These are phyloP conservation scores for Sonneratia caseolaris DNA, from an alignment of 345 rosid species.

Conservation along the genomic window DNA sequence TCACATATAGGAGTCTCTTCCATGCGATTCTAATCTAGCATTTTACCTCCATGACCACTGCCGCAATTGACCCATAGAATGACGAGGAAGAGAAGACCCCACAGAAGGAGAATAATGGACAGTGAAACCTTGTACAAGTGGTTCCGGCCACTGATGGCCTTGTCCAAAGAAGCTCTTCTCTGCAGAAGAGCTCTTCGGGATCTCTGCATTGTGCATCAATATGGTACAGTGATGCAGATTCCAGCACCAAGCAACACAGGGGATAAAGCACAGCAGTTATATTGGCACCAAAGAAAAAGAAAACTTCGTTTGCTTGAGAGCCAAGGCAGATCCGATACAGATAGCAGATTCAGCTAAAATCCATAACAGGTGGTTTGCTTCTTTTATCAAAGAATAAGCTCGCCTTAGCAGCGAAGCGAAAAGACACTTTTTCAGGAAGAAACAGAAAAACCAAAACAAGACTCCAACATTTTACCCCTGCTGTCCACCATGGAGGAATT, in stretches of 20 bases:
- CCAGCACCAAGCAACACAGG: background rate
- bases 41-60: constrained; percentile 48
- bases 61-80: constrained; percentile 59
- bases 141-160: constrained; percentile 24
- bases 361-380: background rate
- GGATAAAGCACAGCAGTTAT: background rate
- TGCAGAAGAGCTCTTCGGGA: constrained; percentile 68
- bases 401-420: background rate
- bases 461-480: background rate
- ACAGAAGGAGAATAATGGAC: constrained; percentile 54
- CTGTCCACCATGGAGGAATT: background rate
- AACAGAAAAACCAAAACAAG: background rate
- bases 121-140: constrained; percentile 51
- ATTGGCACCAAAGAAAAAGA: background rate
- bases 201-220: constrained; percentile 81
- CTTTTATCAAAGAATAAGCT: background rate
- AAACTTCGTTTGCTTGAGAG: background rate
- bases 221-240: constrained; percentile 9
- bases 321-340: constrained; percentile 1
- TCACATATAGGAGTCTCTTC: background rate
- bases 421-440: background rate
- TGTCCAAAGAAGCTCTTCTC: constrained; percentile 45
- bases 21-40: no score
- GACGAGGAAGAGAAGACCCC: constrained; percentile 62
- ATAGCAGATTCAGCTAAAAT: background rate